These are phyloP conservation scores for Ulmus americana DNA, from an alignment of 331 rosid genomes.

Conservation along the genomic window DNA sequence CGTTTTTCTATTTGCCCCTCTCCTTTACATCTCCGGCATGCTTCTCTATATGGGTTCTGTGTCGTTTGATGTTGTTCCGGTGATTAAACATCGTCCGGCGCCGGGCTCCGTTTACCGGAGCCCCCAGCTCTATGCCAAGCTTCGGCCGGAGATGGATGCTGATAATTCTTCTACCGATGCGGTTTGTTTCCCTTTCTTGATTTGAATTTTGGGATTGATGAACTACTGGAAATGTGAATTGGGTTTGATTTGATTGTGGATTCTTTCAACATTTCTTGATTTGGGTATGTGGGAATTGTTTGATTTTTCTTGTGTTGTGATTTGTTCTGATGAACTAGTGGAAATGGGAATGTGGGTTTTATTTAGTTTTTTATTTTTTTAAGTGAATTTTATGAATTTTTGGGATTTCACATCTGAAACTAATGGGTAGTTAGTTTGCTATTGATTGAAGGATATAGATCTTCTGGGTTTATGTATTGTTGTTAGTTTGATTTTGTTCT, in stretches of 20 bases:
- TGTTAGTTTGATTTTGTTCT: background rate
- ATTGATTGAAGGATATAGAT: background rate
- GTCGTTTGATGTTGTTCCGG: slow-evolving; percentile 81
- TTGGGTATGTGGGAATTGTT: background rate
- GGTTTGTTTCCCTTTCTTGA: slow-evolving; percentile 36
- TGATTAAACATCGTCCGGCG: slow-evolving; percentile 68
- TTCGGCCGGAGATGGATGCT: slow-evolving; percentile 69
- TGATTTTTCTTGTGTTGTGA: slow-evolving; percentile 1
- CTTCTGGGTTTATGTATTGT: slow-evolving; percentile 9
- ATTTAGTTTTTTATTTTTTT: background rate
- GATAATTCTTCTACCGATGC: slow-evolving; percentile 88
- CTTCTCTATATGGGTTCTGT: slow-evolving; percentile 94
- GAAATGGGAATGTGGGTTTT: slow-evolving; percentile 1
- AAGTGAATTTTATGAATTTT: slow-evolving; percentile 4
- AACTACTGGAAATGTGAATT: background rate
- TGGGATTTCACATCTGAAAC: slow-evolving; percentile 4
- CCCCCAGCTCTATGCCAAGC: slow-evolving; percentile 71
- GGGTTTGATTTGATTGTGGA: slow-evolving; percentile 12
- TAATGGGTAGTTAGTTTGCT: background rate
- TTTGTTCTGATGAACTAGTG: slow-evolving; percentile 3
- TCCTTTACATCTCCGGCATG: slow-evolving; percentile 86
- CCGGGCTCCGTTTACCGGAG: slow-evolving; percentile 85
- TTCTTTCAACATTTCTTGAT: slow-evolving; percentile 9
- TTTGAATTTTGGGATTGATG: background rate
- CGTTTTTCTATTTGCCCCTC: slow-evolving; percentile 86